phyloP scores from a whole-genome alignment of 2,329 filamentous ascomycete genomes.

The Scedosporium aurantiacum region DNA sequence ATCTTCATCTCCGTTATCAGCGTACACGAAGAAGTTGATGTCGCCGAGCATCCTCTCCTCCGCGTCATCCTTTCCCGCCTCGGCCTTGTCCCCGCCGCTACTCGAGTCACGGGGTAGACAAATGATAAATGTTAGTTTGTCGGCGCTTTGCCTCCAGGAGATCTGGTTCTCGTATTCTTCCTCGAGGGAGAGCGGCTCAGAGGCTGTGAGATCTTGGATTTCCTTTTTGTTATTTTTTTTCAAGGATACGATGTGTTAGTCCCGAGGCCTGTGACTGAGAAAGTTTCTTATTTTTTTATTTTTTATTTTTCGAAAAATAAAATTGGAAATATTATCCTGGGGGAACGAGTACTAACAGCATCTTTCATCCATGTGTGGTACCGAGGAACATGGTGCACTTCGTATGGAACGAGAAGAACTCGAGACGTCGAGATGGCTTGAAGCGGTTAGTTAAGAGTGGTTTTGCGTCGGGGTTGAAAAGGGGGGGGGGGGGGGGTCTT shows the following conservation, averaged over 20 bases:
- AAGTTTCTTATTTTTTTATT: no score
- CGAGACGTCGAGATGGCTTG: conserved; percentile 55
- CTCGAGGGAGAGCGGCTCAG: conserved; percentile 65
- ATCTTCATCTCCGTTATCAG: conserved; percentile 40
- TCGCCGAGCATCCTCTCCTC: conserved; percentile 57
- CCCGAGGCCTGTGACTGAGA: no score
- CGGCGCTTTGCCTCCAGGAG: conserved; percentile 70
- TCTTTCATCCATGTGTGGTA: conserved; percentile 94
- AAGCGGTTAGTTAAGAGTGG: neutral
- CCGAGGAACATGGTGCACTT: conserved; percentile 63
- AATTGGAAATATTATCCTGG: neutral
- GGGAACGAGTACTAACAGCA: conserved; percentile 32
- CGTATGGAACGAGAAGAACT: conserved; percentile 75
- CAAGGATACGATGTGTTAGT: no score
- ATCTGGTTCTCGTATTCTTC: conserved; percentile 85
- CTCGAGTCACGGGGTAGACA: conserved; percentile 39
- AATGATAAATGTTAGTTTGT: conserved; percentile 89
- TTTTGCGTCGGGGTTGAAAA: neutral
- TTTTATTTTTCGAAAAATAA: no score
- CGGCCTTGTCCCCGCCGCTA: neutral
- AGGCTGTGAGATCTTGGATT: conserved; percentile 77
- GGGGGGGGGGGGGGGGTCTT: no score
- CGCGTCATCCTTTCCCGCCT: conserved; percentile 38
- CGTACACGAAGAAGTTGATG: conserved; percentile 69
- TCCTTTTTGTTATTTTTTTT: conserved; percentile 41